A percentile compares a stretch with the other conserved stretches of the same genome.
Conservation (phyloP, 2,329 filamentous ascomycete genomes). For the Fusarium algeriense region DNA sequence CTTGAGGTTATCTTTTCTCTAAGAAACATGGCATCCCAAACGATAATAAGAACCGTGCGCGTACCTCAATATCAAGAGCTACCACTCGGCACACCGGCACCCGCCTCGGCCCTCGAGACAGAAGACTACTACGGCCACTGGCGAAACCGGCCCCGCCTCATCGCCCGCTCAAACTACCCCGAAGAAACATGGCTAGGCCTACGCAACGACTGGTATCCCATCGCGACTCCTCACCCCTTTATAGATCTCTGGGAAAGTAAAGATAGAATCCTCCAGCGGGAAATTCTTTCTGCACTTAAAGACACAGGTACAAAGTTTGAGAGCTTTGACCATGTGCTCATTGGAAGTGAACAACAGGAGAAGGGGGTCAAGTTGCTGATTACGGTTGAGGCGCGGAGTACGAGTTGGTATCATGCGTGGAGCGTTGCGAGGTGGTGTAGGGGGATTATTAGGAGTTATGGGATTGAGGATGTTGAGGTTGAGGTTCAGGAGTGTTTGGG, state of each 20-base stretch:
- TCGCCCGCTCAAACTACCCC: background rate
- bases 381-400: background rate
- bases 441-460: background rate
- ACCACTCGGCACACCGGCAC: background rate
- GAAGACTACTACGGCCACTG: constrained; percentile 2
- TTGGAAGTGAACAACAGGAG: background rate
- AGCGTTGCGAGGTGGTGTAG: background rate
- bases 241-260: background rate
- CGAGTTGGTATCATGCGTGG: background rate
- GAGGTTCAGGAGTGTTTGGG: background rate
- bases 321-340: background rate
- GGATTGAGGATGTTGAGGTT: background rate
- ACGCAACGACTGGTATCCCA: background rate
- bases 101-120: background rate
- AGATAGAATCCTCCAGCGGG: background rate
- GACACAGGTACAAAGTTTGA: background rate
- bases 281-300: background rate
- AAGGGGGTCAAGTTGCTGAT: background rate
- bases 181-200: background rate
- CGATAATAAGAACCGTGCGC: background rate
- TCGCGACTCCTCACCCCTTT: background rate
- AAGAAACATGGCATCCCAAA: fast-evolving
- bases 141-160: background rate
- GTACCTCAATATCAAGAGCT: background rate
- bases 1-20: background rate